Conservation (phyloP, 345 rosid genomes). For the Fremontodendron californicum region DNA sequence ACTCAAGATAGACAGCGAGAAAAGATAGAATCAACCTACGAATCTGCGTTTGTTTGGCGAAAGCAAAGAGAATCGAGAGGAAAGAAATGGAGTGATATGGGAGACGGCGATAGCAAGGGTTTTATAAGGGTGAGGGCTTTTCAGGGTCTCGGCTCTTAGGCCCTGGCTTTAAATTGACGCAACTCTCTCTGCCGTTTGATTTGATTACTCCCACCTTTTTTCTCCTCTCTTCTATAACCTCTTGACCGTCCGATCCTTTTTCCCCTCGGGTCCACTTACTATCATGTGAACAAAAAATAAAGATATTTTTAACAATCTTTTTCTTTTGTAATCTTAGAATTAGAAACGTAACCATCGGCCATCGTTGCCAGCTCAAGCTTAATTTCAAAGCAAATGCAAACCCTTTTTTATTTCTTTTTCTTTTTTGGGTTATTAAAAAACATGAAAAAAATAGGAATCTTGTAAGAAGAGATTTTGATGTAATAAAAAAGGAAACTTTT, state of each 20-base stretch:
- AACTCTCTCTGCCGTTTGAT: conserved; percentile 40
- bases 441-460: no score
- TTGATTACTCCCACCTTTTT: not conserved
- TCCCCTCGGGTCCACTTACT: not conserved
- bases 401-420: not conserved
- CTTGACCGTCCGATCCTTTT: conserved; percentile 36
- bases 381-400: not conserved
- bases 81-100: not conserved
- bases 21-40: not conserved
- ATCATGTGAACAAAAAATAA: not conserved
- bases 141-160: not conserved
- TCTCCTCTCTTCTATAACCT: conserved; percentile 1
- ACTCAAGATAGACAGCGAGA: not conserved
- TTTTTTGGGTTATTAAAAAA: not conserved
- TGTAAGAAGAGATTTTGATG: no score
- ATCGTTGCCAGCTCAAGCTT: conserved; percentile 12
- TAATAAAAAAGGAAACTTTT: no score
- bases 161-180: conserved; percentile 45
- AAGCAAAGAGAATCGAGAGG: not conserved
- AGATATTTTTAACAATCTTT: not conserved
- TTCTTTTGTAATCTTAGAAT: not conserved
- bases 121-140: not conserved
- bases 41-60: not conserved
- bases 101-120: conserved; percentile 16
- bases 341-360: not conserved